Evolutionary conservation across 1,139 yeast genomes (phyloP), one percentile per base, ranked within the genome.

Genomic region (Zygosaccharomyces pseudobailii): DNA sequence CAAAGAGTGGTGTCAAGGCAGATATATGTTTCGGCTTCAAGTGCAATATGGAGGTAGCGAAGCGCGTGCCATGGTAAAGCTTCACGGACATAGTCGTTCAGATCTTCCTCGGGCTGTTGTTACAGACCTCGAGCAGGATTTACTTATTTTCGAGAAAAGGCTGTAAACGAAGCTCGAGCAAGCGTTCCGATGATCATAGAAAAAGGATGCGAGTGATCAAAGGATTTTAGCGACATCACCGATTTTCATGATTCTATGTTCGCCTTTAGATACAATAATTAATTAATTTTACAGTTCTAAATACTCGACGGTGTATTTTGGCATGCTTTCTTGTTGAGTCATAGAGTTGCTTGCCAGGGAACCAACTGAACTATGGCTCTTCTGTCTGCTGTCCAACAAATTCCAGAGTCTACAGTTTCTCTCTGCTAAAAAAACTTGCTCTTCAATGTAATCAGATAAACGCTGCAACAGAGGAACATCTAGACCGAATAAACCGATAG

Each of bases 1-100:
- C 66, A 33, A 80, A 61, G 36, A 76, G 54, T 3, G 71, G 71
- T 13, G 58, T 47, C 30, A 48, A 42, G 3, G 71, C 70, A 19
- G 58, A 47, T 22, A 45, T 42, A 7, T 28, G 21, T 9, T 45
- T 25, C 9, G 46, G 42, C 19, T 33, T 31, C 6, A 46, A 21
- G 35, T 49, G 48, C 27, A 49, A 34, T 24, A 49, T 42, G 7
- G 52, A 43, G 10, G 52, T 49, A 5, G 52, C 50, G 27, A 40
- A 44, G 10, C 32, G 25, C n/a, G 48, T 35, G 22, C 32, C 39
- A 23, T 21, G 22, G 20, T 40, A 49, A 25, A 41, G 32, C 34
- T 35, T 42, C 6, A 43, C 28, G 46, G 43, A 45, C 24, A 13
- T 23, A 19, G 17, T 13, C 2, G 2, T 1, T 1, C 22, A 13